These are phyloP conservation scores for Arabidopsis arenosa DNA, from an alignment of 345 rosid genomes.

Conservation along the genomic window DNA sequence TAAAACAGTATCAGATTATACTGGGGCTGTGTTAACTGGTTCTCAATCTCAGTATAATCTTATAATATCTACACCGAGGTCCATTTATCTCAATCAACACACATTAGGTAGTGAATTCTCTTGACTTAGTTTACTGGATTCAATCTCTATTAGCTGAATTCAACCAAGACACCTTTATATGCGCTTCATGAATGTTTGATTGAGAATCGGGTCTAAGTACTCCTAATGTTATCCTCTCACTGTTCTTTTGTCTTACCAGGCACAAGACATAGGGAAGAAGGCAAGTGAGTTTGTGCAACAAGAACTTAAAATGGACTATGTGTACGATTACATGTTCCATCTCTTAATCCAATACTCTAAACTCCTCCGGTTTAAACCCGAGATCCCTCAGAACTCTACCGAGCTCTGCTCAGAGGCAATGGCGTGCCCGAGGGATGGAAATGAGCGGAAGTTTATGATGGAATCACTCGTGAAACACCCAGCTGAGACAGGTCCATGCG, in stretches of 20 bases:
- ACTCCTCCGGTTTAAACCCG: constrained; percentile 69
- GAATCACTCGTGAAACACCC: constrained; percentile 74
- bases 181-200: constrained; percentile 4
- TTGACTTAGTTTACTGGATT: constrained; percentile 4
- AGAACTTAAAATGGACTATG: constrained; percentile 67
- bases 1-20: neutral
- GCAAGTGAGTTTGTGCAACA: constrained; percentile 63
- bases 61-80: neutral
- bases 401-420: constrained; percentile 65
- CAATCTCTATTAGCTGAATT: neutral
- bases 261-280: constrained; percentile 65
- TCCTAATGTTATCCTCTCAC: neutral
- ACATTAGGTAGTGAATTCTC: neutral
- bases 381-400: constrained; percentile 49
- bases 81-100: neutral
- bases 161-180: neutral
- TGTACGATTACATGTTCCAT: constrained; percentile 86
- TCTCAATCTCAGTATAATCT: neutral
- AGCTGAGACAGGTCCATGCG: constrained; percentile 58
- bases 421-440: constrained; percentile 62
- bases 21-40: neutral
- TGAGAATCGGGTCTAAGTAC: neutral
- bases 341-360: constrained; percentile 69
- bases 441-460: constrained; percentile 59
- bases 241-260: constrained; percentile 45